Evolutionary conservation across 768 basidiomycete species (phyloP), one percentile per base, ranked within the genome.

Genomic region (Tricholoma bakamatsutake): DNA sequence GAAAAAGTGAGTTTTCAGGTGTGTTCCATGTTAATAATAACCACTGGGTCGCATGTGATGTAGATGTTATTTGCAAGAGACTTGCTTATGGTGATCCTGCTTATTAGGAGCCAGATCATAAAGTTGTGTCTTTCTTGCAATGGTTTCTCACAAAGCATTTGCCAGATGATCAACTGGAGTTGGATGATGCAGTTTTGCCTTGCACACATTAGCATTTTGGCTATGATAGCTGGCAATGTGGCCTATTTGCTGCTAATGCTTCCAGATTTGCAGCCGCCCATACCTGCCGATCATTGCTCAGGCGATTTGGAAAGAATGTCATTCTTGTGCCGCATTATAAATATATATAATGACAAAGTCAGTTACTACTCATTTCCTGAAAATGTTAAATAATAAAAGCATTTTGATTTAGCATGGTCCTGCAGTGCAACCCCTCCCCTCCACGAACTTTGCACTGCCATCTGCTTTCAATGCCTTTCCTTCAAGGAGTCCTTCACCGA

Each of bases 11-110:
- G 27, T 10, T 61, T 35, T 57, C 50, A 4, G 60, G 59, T 2
- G 52, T 65, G 27, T 63, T 61, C 34, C 59, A 66, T 47, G 35
- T 62, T 39, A 54, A 61, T 42, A 58, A 57, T 4, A 62, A 66
- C 53, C 64, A 66, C 46, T 66, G 63, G 63, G 43, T 66, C 7
- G 31, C 58, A 7, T 37, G 50, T 24, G 57, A 43, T 37, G 46
- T 60, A 24, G 57, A 60, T 34, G n/a, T 60, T 18, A 7, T 1
- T 1, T 18, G 17, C 9, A 39, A 59, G 8, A 47, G 35, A n/a
- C 4, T 65, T 4, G 18, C 30, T 1, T 64, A 62, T 56, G 63
- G 61, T 28, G 63, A 62, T 54, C 58, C 63, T 10, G 10, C 57
- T 31, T 43, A 37, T 31, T 27, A 37, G n/a, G 21, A 28, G 12